A percentile compares a stretch with the other conserved stretches of the same genome.
Conservation (phyloP, 2,329 filamentous ascomycete species). For the Aspergillus pseudoterreus region DNA sequence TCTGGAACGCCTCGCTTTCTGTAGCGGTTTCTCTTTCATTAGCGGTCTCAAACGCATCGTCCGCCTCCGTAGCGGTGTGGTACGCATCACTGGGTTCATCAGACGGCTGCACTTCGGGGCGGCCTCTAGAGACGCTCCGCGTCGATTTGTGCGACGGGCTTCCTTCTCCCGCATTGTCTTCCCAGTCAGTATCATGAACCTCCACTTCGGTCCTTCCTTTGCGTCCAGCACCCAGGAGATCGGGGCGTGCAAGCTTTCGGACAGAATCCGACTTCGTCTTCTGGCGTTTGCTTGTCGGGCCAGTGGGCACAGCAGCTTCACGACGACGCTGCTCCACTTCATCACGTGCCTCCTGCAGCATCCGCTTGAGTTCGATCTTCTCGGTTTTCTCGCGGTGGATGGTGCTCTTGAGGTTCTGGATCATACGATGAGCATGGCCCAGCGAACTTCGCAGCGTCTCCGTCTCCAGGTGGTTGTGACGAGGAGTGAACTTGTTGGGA, state of each 20-base stretch:
- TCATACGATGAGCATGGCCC: constrained; percentile 91
- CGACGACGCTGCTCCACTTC: constrained; percentile 71
- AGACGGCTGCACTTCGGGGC: constrained; percentile 22
- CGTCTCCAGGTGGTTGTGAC: constrained; percentile 87
- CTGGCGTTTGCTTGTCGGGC: constrained; percentile 50
- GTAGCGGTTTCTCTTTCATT: constrained; percentile 73
- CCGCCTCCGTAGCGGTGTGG: constrained; percentile 75
- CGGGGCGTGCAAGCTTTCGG: constrained; percentile 74
- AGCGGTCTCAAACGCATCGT: constrained; percentile 65
- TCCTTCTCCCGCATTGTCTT: constrained; percentile 66
- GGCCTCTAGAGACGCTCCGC: constrained; percentile 25
- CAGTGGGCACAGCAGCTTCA: constrained; percentile 45
- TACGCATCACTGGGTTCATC: constrained; percentile 64
- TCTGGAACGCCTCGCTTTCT: constrained; percentile 93
- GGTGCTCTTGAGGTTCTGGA: constrained; percentile 90
- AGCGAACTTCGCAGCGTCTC: constrained; percentile 94
- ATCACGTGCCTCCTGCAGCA: constrained; percentile 92
- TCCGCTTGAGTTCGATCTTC: constrained; percentile 87
- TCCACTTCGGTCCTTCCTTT: constrained; percentile 74
- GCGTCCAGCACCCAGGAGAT: constrained; percentile 70
- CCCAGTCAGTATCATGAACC: constrained; percentile 81
- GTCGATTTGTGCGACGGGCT: constrained; percentile 52
- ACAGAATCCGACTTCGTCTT: constrained; percentile 63
- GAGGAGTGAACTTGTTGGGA: constrained; percentile 84
- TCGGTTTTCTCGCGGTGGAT: constrained; percentile 98